Evolutionary conservation across 352 stramenopile species (phyloP).

Genomic region (Globisporangium nagaii): DNA sequence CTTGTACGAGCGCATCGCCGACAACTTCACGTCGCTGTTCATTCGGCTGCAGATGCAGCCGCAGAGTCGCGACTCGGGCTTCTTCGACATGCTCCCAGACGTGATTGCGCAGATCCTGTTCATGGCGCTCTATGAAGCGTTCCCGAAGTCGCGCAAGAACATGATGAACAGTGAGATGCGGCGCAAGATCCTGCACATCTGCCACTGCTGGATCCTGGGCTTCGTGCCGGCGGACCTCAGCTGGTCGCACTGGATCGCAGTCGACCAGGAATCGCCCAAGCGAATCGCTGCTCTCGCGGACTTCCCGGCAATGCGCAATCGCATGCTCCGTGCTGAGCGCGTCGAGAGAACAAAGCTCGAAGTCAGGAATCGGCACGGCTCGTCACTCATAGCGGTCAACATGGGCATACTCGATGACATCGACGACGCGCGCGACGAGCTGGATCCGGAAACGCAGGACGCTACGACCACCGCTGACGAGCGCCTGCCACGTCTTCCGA

Average conservation of each 20-base stretch:
- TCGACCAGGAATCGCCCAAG: conserved; percentile 54
- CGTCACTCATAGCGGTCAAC: conserved; percentile 12
- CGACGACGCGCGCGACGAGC: neutral
- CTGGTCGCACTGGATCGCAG: conserved; percentile 47
- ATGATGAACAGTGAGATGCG: conserved; percentile 30
- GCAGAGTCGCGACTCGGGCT: conserved; percentile 35
- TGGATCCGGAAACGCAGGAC: neutral
- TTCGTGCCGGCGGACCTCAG: conserved; percentile 45
- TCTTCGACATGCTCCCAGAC: conserved; percentile 55
- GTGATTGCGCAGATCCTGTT: conserved; percentile 61
- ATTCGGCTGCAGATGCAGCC: conserved; percentile 52
- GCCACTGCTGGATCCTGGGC: conserved; percentile 58
- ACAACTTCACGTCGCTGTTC: conserved; percentile 65
- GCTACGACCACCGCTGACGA: neutral
- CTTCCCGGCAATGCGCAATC: conserved; percentile 66
- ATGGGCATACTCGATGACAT: neutral
- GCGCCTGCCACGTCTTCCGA: conserved; percentile 7
- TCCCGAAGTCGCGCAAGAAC: conserved; percentile 51
- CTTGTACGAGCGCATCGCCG: conserved; percentile 59
- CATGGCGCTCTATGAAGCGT: conserved; percentile 61
- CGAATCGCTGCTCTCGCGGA: conserved; percentile 46
- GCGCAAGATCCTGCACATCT: conserved; percentile 38
- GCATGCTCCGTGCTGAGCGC: conserved; percentile 54
- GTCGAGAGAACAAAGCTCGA: conserved; percentile 56
- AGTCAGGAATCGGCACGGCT: conserved; percentile 37